Evolutionary conservation across 2,329 filamentous ascomycete genomes (phyloP).

Genomic region (Diatrype stigma): DNA sequence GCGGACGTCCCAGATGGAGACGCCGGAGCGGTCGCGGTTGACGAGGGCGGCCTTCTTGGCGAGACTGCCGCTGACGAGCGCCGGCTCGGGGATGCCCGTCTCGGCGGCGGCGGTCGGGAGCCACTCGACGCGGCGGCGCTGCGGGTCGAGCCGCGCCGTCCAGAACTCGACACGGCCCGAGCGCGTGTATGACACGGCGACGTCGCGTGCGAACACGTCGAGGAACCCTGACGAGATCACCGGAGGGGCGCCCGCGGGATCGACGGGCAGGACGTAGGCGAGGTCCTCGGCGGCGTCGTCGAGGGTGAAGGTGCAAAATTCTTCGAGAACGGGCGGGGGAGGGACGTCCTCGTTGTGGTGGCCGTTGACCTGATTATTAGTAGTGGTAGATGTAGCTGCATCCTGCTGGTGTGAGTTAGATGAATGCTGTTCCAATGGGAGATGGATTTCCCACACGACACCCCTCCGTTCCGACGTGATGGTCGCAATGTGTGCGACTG

Average conservation of each 20-base stretch:
- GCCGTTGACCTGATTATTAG: conserved; percentile 32
- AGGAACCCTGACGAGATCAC: conserved; percentile 74
- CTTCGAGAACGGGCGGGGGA: conserved; percentile 42
- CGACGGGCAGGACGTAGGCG: conserved; percentile 72
- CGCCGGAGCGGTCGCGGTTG: conserved; percentile 63
- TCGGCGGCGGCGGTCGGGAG: conserved; percentile 76
- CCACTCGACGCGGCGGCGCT: conserved; percentile 67
- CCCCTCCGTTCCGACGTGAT: conserved; percentile 75
- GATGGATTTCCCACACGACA: conserved; percentile 72
- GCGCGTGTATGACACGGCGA: conserved; percentile 79
- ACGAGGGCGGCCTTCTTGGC: conserved; percentile 84
- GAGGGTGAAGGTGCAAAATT: conserved; percentile 71
- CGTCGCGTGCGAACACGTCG: conserved; percentile 80
- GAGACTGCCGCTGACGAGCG: conserved; percentile 78
- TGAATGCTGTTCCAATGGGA: conserved; percentile 40
- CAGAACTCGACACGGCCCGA: conserved; percentile 75
- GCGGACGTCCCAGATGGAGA: conserved; percentile 90
- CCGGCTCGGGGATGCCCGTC: conserved; percentile 68
- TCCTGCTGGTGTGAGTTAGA: neutral
- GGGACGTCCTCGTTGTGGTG: conserved; percentile 10
- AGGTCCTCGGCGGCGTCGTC: conserved; percentile 50
- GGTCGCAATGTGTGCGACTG: conserved; percentile 70
- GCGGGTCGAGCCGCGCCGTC: conserved; percentile 69
- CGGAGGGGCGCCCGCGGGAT: conserved; percentile 73
- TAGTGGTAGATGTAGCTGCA: neutral